A percentile compares a stretch with the other conserved stretches of the same genome.
These are phyloP conservation scores for Paraphaeosphaeria minitans DNA, from an alignment of 2,329 filamentous ascomycete genomes.

Conservation along the genomic window DNA sequence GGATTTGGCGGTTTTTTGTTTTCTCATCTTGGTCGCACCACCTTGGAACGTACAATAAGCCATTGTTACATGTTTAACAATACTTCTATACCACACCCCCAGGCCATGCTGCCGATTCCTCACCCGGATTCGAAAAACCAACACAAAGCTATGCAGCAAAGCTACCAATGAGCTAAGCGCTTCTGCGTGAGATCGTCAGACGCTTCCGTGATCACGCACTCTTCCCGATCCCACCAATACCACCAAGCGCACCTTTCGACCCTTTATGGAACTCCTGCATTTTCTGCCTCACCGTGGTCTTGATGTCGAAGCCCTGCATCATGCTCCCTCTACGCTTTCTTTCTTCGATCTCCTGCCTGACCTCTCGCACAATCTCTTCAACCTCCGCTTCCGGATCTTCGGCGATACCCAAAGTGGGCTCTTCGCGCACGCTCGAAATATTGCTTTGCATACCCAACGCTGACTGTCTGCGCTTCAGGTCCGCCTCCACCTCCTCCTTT, in stretches of 20 bases:
- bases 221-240: not conserved
- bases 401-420: slow-evolving; percentile 77
- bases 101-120: not conserved
- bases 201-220: not conserved
- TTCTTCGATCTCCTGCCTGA: slow-evolving; percentile 73
- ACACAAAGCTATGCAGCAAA: not conserved
- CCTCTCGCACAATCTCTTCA: slow-evolving; percentile 76
- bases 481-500: slow-evolving; percentile 22
- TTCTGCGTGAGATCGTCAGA: not conserved
- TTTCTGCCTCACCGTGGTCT: slow-evolving; percentile 44
- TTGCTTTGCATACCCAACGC: slow-evolving; percentile 63
- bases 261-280: slow-evolving; percentile 38
- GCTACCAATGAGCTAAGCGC: not conserved
- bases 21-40: not conserved
- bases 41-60: not conserved
- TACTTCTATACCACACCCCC: not conserved
- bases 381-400: slow-evolving; percentile 76
- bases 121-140: not conserved
- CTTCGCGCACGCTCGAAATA: slow-evolving; percentile 53
- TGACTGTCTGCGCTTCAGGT: slow-evolving; percentile 33
- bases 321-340: slow-evolving; percentile 53
- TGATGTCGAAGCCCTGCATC: slow-evolving; percentile 43
- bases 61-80: not conserved
- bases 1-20: not conserved
- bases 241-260: slow-evolving; percentile 1